Conservation (phyloP, 1,284 basidiomycete species). For the Malassezia psittaci region DNA sequence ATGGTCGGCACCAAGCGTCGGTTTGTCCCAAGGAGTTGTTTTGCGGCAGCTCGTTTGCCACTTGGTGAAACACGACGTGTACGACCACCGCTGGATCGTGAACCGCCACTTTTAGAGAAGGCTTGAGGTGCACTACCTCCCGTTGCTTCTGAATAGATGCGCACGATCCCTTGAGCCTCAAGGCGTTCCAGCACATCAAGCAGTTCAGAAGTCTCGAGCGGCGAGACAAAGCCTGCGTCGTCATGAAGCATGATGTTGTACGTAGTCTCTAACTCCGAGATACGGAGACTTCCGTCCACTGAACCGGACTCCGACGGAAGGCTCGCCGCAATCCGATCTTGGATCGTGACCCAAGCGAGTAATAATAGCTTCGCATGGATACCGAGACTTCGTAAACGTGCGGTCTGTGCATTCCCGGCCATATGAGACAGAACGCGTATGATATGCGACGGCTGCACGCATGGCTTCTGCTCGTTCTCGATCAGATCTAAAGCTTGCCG, state of each 20-base stretch:
- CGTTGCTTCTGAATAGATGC: conserved; percentile 23
- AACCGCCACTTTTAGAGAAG: conserved; percentile 1
- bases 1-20: conserved; percentile 18
- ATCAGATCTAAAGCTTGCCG: conserved; percentile 47
- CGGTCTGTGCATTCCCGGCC: conserved; percentile 32
- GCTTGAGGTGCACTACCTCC: conserved; percentile 4
- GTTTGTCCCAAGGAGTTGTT: conserved; percentile 31
- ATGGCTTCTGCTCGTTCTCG: conserved; percentile 32
- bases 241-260: conserved; percentile 30
- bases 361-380: conserved; percentile 43
- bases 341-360: conserved; percentile 31
- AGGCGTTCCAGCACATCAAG: conserved; percentile 41
- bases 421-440: conserved; percentile 39
- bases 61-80: conserved; percentile 23
- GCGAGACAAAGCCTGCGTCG: conserved; percentile 26
- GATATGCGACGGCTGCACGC: conserved; percentile 40
- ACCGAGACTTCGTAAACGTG: conserved; percentile 34
- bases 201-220: conserved; percentile 36
- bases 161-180: conserved; percentile 39
- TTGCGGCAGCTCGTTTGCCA: conserved; percentile 36
- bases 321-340: conserved; percentile 21
- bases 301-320: background rate
- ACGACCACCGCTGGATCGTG: background rate
- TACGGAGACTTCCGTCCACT: conserved; percentile 14
- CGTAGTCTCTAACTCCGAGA: conserved; percentile 32